Conservation (phyloP, 2,329 filamentous ascomycete genomes). For the Rutstroemia sp. region DNA sequence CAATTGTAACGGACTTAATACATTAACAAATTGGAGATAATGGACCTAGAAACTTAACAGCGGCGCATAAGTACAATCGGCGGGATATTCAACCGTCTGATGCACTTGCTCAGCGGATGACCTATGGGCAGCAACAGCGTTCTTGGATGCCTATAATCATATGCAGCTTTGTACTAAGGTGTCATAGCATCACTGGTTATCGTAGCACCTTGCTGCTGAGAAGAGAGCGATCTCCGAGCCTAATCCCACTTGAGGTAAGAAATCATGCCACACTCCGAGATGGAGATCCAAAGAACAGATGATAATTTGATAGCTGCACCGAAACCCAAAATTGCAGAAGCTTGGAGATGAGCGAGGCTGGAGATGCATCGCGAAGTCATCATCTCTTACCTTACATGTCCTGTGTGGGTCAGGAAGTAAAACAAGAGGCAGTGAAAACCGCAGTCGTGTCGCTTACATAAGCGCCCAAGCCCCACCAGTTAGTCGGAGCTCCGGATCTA, state of each 20-base stretch:
- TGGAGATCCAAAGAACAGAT: too few relatives aligned
- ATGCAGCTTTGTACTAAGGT: neutral
- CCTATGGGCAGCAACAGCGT: neutral
- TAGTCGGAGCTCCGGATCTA: too few relatives aligned
- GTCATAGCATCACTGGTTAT: neutral
- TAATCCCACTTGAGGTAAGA: neutral
- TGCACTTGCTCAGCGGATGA: neutral
- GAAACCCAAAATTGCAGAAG: too few relatives aligned
- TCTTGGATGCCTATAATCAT: neutral
- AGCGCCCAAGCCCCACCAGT: too few relatives aligned
- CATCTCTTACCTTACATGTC: too few relatives aligned
- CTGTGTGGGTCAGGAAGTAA: too few relatives aligned
- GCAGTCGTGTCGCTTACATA: too few relatives aligned
- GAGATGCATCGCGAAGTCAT: too few relatives aligned
- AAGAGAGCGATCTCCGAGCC: neutral
- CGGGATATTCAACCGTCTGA: neutral
- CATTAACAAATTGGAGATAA: neutral
- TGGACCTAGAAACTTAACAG: neutral
- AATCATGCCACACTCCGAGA: neutral
- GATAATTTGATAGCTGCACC: too few relatives aligned
- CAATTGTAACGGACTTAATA: neutral
- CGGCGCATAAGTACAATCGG: neutral
- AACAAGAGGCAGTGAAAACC: too few relatives aligned
- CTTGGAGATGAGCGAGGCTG: too few relatives aligned
- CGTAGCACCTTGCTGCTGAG: neutral